These are phyloP conservation scores for Alternaria brassicicola DNA, from an alignment of 2,329 filamentous ascomycete genomes.

Conservation along the genomic window DNA sequence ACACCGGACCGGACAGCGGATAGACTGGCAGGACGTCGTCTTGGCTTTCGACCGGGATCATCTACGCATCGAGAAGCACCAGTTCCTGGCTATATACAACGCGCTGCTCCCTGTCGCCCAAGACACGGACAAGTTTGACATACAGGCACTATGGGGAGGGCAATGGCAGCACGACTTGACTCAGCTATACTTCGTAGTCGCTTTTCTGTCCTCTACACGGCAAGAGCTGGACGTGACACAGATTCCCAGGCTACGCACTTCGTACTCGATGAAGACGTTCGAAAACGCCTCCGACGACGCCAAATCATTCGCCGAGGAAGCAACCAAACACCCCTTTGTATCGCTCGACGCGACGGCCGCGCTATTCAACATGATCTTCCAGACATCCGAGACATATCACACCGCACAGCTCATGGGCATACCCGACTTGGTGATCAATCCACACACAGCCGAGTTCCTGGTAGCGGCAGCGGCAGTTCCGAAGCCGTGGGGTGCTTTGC, in stretches of 20 bases:
- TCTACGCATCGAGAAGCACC: constrained; percentile 74
- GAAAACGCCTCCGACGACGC: constrained; percentile 65
- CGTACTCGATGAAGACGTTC: constrained; percentile 73
- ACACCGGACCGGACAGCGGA: constrained; percentile 60
- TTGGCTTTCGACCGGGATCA: constrained; percentile 80
- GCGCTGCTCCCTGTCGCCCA: constrained; percentile 75
- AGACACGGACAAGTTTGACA: constrained; percentile 71
- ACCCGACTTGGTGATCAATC: constrained; percentile 67
- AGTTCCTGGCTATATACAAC: constrained; percentile 82
- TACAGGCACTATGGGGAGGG: constrained; percentile 89
- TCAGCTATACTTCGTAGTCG: constrained; percentile 90
- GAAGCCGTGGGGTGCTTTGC: constrained; percentile 76
- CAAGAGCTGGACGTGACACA: constrained; percentile 82
- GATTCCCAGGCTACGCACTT: constrained; percentile 79
- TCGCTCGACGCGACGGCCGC: constrained; percentile 82
- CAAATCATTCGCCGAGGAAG: constrained; percentile 66
- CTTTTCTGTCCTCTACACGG: constrained; percentile 77
- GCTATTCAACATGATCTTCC: constrained; percentile 67
- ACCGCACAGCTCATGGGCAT: constrained; percentile 62
- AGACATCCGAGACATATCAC: constrained; percentile 63
- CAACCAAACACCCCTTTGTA: constrained; percentile 83
- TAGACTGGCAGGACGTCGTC: constrained; percentile 74
- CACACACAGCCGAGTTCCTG: constrained; percentile 78
- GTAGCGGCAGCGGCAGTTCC: constrained; percentile 78
- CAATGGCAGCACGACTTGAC: constrained; percentile 84